Percentiles rank a stretch among this genome's conserved stretches.
Evolutionary conservation across 805 yeast genomes (phyloP).

Genomic region (Diddensiella santjacobensis): DNA sequence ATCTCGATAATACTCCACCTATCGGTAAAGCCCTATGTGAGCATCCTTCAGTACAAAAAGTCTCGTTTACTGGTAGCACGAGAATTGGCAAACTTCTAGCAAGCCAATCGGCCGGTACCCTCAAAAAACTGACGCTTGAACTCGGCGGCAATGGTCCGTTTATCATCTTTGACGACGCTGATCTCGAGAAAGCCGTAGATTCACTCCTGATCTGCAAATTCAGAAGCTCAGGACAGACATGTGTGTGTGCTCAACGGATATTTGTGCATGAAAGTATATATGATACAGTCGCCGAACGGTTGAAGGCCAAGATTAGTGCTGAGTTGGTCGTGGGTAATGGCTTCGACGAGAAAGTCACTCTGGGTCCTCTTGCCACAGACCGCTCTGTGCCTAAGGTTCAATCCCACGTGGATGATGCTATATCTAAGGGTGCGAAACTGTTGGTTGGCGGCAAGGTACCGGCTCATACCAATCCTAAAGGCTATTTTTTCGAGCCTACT

Average conservation of each 20-base stretch:
- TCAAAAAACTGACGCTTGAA: conserved; percentile 89
- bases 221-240: conserved; percentile 93
- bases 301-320: conserved; percentile 52
- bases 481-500: conserved; percentile 73
- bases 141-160: conserved; percentile 96
- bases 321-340: conserved; percentile 60
- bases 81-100: conserved; percentile 80
- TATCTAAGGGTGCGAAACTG: conserved; percentile 76
- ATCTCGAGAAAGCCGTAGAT: conserved; percentile 69
- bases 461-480: conserved; percentile 42
- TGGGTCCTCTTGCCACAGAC: conserved; percentile 88
- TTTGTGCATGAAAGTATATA: conserved; percentile 81
- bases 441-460: conserved; percentile 70
- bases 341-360: conserved; percentile 65
- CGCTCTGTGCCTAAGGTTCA: conserved; percentile 72
- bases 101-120: conserved; percentile 64
- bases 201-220: conserved; percentile 77
- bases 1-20: conserved; percentile 57
- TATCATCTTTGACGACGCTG: conserved; percentile 82
- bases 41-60: conserved; percentile 69
- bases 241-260: conserved; percentile 91
- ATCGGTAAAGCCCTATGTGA: conserved; percentile 59
- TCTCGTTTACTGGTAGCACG: conserved; percentile 94
- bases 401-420: conserved; percentile 70
- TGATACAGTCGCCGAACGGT: conserved; percentile 62